phyloP scores from a whole-genome alignment of 305 asterid genomes.

The Euphrasia arctica region DNA sequence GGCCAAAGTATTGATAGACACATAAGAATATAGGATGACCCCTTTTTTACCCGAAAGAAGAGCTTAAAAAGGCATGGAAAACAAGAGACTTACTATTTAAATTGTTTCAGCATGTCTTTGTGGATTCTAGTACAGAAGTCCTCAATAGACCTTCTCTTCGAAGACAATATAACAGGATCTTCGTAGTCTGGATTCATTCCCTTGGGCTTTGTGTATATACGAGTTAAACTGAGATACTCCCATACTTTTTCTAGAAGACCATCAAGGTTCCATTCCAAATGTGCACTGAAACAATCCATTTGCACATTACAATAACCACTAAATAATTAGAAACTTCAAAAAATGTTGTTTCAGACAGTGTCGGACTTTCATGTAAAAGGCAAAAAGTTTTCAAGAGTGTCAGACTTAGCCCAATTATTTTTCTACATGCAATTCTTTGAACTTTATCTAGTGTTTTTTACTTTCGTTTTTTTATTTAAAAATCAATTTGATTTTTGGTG shows the following conservation, averaged over 20 bases:
- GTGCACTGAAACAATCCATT: constrained; percentile 63
- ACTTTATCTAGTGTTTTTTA: no score
- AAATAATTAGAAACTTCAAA: background rate
- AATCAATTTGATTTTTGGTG: no score
- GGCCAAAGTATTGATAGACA: background rate
- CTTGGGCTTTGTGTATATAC: constrained; percentile 96
- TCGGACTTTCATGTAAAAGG: no score
- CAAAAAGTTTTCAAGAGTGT: background rate
- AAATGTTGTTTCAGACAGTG: background rate
- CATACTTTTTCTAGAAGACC: constrained; percentile 91
- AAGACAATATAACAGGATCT: constrained; percentile 93
- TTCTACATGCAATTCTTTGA: no score
- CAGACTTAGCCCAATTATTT: no score
- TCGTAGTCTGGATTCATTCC: constrained; percentile 98
- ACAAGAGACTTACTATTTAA: constrained; percentile 58
- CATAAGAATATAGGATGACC: no score
- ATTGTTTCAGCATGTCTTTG: constrained; percentile 95
- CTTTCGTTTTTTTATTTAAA: no score
- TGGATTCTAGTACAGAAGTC: constrained; percentile 90
- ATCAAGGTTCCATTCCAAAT: constrained; percentile 97
- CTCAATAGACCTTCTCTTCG: constrained; percentile 76
- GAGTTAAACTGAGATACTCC: constrained; percentile 90
- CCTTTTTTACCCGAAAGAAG: background rate
- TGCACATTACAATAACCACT: constrained; percentile 16
- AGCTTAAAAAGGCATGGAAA: background rate